Evolutionary conservation across 2,329 filamentous ascomycete genomes (phyloP).

Genomic region (Botrytis cinerea): DNA sequence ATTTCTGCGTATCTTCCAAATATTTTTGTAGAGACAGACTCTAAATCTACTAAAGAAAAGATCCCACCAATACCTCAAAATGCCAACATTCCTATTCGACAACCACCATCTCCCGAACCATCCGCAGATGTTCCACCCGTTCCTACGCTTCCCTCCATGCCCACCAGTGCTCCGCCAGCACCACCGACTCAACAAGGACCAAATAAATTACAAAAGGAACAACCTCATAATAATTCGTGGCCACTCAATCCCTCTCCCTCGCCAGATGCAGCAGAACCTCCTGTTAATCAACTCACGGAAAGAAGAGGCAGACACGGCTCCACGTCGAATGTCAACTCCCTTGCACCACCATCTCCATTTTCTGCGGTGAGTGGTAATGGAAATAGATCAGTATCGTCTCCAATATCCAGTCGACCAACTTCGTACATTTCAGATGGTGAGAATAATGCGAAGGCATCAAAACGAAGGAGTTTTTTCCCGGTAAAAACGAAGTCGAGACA

Average conservation of each 20-base stretch:
- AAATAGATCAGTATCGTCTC: slow-evolving; percentile 23
- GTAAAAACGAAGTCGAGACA: slow-evolving; percentile 14
- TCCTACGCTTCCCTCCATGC: slow-evolving; percentile 7
- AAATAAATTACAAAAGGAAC: slow-evolving; percentile 18
- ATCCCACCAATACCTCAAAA: slow-evolving; percentile 10
- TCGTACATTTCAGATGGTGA: slow-evolving; percentile 23
- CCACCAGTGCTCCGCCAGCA: slow-evolving; percentile 7
- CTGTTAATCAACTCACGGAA: neutral
- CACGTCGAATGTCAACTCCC: slow-evolving; percentile 20
- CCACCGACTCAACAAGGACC: neutral
- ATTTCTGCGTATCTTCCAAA: slow-evolving; percentile 23
- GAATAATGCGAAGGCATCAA: slow-evolving; percentile 4
- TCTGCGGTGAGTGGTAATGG: slow-evolving; percentile 2
- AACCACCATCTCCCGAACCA: neutral
- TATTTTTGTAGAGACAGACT: slow-evolving; percentile 20
- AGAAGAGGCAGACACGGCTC: slow-evolving; percentile 21
- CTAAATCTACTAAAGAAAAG: slow-evolving; percentile 22
- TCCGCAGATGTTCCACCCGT: slow-evolving; percentile 8
- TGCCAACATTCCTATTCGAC: neutral
- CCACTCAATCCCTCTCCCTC: slow-evolving; percentile 8
- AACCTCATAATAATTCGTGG: neutral
- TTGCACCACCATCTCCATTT: slow-evolving; percentile 18
- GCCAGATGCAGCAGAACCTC: slow-evolving; percentile 1
- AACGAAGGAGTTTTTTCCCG: slow-evolving; percentile 22
- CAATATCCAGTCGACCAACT: slow-evolving; percentile 18